Evolutionary conservation across 768 basidiomycete species (phyloP).

Genomic region (Lyophyllum atratum): DNA sequence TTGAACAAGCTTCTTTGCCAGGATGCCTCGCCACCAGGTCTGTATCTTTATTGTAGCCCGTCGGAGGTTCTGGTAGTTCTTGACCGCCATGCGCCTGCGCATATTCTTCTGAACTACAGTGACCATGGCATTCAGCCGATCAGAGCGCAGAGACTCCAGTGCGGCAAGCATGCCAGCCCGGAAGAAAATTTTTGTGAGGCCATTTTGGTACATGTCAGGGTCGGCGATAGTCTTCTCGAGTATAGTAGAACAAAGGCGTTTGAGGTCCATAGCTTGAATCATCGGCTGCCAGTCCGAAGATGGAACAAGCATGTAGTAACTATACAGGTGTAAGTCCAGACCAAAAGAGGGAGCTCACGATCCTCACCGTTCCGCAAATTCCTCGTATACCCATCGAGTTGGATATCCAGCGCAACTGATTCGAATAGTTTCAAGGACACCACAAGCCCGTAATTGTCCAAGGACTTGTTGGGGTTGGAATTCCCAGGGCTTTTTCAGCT

Average conservation of each 20-base stretch:
- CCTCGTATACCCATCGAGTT: conserved; percentile 96
- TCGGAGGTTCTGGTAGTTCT: conserved; percentile 73
- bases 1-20: conserved; percentile 73
- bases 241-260: conserved; percentile 79
- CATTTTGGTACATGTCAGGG: conserved; percentile 95
- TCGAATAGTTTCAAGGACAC: conserved; percentile 97
- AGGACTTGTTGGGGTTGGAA: conserved; percentile 95
- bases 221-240: conserved; percentile 88
- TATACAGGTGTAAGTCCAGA: conserved; percentile 32
- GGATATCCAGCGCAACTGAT: conserved; percentile 99
- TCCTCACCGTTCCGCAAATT: conserved; percentile 93
- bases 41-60: conserved; percentile 83
- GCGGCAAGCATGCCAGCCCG: conserved; percentile 98
- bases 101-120: conserved; percentile 99
- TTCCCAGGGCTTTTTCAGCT: conserved; percentile 95
- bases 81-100: conserved; percentile 81
- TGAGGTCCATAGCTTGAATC: conserved; percentile 81
- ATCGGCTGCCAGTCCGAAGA: conserved; percentile 86
- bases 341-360: not conserved
- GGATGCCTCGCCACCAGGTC: conserved; percentile 90
- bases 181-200: conserved; percentile 98
- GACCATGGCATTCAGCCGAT: conserved; percentile 86
- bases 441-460: conserved; percentile 93
- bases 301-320: conserved; percentile 95
- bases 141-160: conserved; percentile 87